A percentile compares a stretch with the other conserved stretches of the same genome.
Conservation (phyloP, 2,329 filamentous ascomycete genomes). For the Arthrobotrys pseudoclavata region DNA sequence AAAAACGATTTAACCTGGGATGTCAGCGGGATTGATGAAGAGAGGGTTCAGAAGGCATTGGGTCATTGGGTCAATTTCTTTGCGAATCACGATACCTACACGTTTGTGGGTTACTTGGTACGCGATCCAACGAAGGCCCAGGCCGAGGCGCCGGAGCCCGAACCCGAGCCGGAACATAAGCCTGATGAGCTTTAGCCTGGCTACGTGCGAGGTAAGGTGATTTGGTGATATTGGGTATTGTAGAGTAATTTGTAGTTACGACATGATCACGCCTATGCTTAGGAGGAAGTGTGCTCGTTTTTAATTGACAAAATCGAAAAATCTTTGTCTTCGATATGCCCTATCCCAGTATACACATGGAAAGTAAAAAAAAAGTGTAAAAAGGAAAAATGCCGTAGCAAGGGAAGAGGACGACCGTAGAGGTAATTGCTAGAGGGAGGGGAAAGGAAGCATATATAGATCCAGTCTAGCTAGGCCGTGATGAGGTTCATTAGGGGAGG, state of each 20-base stretch:
- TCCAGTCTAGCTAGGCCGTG: conserved; percentile 35
- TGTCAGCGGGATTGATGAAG: conserved; percentile 80
- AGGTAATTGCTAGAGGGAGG: conserved; percentile 17
- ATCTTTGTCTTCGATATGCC: conserved; percentile 49
- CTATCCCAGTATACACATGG: conserved; percentile 59
- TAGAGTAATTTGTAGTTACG: conserved; percentile 3
- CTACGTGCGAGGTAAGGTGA: background rate
- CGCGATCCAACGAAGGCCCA: conserved; percentile 26
- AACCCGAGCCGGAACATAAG: conserved; percentile 27
- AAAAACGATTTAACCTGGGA: conserved; percentile 85
- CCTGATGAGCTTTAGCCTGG: conserved; percentile 41
- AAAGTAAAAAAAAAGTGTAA: conserved; percentile 31
- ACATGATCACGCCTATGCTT: conserved; percentile 27
- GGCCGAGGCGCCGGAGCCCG: conserved; percentile 14
- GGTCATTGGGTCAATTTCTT: conserved; percentile 57
- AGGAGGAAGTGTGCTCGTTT: background rate
- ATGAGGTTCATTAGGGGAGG: conserved; percentile 47
- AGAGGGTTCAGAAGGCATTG: conserved; percentile 54
- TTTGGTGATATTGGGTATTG: background rate
- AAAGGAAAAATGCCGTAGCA: conserved; percentile 28
- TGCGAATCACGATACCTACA: conserved; percentile 47
- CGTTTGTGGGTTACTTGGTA: conserved; percentile 50
- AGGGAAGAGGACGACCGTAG: conserved; percentile 24
- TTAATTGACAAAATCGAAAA: conserved; percentile 37
- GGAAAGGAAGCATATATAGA: conserved; percentile 32